These are phyloP conservation scores for Chaetomidium leptoderma DNA, from an alignment of 495 filamentous ascomycete species.

Conservation along the genomic window DNA sequence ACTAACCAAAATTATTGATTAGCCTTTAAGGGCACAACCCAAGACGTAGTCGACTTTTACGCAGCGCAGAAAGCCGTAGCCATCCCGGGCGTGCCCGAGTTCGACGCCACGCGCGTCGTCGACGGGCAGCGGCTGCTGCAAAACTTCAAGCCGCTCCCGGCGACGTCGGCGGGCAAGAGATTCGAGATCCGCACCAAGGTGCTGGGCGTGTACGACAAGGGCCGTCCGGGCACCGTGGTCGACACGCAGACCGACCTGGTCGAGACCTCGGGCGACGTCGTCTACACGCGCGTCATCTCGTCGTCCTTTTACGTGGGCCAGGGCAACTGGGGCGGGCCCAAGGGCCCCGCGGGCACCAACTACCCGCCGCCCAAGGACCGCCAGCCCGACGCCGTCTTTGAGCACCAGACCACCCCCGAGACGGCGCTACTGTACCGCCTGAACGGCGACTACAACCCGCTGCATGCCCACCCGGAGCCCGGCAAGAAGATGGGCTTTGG, in stretches of 20 bases:
- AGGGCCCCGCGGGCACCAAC: slow-evolving; percentile 71
- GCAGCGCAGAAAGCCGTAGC: slow-evolving; percentile 52
- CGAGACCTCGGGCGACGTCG: slow-evolving; percentile 62
- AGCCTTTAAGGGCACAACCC: slow-evolving; percentile 75
- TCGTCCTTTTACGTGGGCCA: slow-evolving; percentile 78
- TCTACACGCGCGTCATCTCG: slow-evolving; percentile 63
- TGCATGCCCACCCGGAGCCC: slow-evolving; percentile 79
- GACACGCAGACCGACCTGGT: slow-evolving; percentile 77
- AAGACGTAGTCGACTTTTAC: slow-evolving; percentile 87
- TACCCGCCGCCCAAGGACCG: slow-evolving; percentile 68
- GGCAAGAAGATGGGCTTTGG: slow-evolving; percentile 87
- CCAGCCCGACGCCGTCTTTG: slow-evolving; percentile 69
- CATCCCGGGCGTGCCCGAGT: slow-evolving; percentile 72
- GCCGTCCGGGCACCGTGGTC: slow-evolving; percentile 74
- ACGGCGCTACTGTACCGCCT: slow-evolving; percentile 74
- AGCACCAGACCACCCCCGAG: slow-evolving; percentile 61
- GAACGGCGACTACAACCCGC: slow-evolving; percentile 89
- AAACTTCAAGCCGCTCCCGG: slow-evolving; percentile 72
- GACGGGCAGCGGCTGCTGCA: slow-evolving; percentile 81
- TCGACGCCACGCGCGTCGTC: slow-evolving; percentile 69
- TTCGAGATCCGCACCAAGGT: slow-evolving; percentile 79
- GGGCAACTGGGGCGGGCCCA: slow-evolving; percentile 87
- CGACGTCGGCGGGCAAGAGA: slow-evolving; percentile 62
- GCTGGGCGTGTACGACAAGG: slow-evolving; percentile 88
- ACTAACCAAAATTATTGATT: no score